A percentile compares a stretch with the other conserved stretches of the same genome.
Evolutionary conservation across 306 rosid species (phyloP).

Genomic region (Dalbergia cochinchinensis): DNA sequence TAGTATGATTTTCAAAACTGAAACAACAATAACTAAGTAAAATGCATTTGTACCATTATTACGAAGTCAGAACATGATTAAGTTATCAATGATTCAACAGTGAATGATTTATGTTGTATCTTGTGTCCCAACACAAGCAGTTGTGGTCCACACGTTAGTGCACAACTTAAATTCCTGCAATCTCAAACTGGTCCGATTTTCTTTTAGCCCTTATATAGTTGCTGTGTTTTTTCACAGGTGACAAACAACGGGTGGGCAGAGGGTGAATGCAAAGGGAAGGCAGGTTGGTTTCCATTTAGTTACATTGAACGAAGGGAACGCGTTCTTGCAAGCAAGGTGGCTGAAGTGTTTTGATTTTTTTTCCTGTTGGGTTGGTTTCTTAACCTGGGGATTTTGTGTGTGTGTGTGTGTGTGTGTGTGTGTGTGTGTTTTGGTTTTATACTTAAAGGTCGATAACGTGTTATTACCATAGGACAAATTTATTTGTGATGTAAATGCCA

Average conservation of each 20-base stretch:
- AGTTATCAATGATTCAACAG: neutral
- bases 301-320: constrained; percentile 78
- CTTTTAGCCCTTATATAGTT: constrained; percentile 24
- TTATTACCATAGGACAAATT: constrained; percentile 35
- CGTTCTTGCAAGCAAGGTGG: constrained; percentile 91
- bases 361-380: constrained; percentile 37
- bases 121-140: neutral
- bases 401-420: constrained; percentile 42
- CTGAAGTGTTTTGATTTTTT: constrained; percentile 64
- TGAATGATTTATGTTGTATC: constrained; percentile 36
- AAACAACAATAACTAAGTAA: constrained; percentile 24
- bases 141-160: constrained; percentile 14
- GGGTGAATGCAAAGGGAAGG: constrained; percentile 85
- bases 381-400: constrained; percentile 45
- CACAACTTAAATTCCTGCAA: constrained; percentile 14
- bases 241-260: constrained; percentile 82
- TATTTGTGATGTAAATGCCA: constrained; percentile 50
- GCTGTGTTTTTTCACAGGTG: constrained; percentile 56
- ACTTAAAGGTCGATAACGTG: constrained; percentile 32
- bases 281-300: constrained; percentile 85
- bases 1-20: constrained; percentile 27
- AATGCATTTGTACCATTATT: constrained; percentile 11
- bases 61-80: constrained; percentile 34
- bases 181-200: constrained; percentile 32
- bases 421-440: constrained; percentile 40